Percentiles rank a stretch among this genome's conserved stretches.
Evolutionary conservation across 2,329 filamentous ascomycete species (phyloP).

Genomic region (Endoconidiophora laricicola): DNA sequence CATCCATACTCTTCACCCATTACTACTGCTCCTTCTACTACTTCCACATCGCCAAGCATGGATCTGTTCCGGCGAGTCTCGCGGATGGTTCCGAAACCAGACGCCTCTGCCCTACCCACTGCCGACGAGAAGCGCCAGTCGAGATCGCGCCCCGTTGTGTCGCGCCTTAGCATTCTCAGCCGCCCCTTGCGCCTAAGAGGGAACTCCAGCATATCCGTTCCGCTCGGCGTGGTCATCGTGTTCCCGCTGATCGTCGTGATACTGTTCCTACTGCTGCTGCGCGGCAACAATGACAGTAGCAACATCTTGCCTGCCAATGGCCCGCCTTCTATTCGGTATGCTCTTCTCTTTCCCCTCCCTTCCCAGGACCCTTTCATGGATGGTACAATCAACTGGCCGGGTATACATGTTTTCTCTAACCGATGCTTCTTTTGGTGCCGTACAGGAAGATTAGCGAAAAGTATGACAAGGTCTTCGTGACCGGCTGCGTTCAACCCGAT

Average conservation of each 20-base stretch:
- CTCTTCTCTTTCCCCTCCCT: conserved; percentile 8
- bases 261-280: conserved; percentile 76
- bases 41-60: conserved; percentile 23
- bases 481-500: conserved; percentile 71
- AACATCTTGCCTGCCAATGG: conserved; percentile 79
- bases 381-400: background rate
- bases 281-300: conserved; percentile 58
- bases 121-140: conserved; percentile 31
- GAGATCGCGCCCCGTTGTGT: conserved; percentile 25
- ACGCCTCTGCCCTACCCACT: conserved; percentile 30
- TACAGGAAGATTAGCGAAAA: conserved; percentile 88
- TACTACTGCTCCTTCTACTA: background rate
- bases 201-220: conserved; percentile 84
- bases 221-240: conserved; percentile 77
- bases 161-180: conserved; percentile 61
- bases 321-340: conserved; percentile 77
- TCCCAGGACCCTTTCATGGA: background rate
- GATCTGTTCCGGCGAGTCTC: conserved; percentile 41
- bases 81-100: conserved; percentile 29
- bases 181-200: conserved; percentile 76
- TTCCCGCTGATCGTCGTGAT: conserved; percentile 88
- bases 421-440: conserved; percentile 1
- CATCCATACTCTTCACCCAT: background rate
- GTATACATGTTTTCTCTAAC: conserved; percentile 13
- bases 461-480: conserved; percentile 90